Evolutionary conservation across 2,329 filamentous ascomycete genomes (phyloP), one percentile per base, ranked within the genome.

Genomic region (Botrytis galanthina): DNA sequence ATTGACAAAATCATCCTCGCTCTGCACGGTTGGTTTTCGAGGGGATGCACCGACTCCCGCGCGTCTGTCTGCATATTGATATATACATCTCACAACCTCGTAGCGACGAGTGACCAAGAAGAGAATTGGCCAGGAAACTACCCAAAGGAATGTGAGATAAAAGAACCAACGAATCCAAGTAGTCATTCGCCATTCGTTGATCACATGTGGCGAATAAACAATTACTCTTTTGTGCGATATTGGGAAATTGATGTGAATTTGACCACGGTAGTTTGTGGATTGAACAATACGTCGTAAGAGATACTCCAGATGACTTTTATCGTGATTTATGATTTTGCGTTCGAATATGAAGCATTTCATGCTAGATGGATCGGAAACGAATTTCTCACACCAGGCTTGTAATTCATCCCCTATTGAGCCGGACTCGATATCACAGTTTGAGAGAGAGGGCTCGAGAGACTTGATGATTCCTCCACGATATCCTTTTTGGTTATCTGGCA

Each of bases 51-150:
- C 20, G 14, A 5, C 26, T 26, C 42, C 59, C 18, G 39, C 59
- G 32, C 32, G 59, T 32, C 46, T 51, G 71, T 78, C 74, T 3
- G 78, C 77, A 68, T 81, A 81, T 32, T 73, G 70, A 67, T 74
- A 94, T 48, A 90, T 85, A 0, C 87, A 86, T 35, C 85, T 83
- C 4, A 89, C 86, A 3, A 92, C 89, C 75, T 91, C 87, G 83
- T 90, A 94, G 67, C 88, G 85, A 79, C 88, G 89, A 1, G 92
- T 94, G 29, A 86, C 82, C 79, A 93, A 86, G 82, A 88, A 90
- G 20, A 94, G 84, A 73, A 88, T 87, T 0, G 92, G 92, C 92
- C 92, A 94, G 4, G 87, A 84, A 77, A 94, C 84, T 73, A 94
- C 78, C 86, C 92, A 92, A 20, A 92, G 81, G 74, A 93, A 88